Percentiles rank a stretch among this genome's conserved stretches.
Conservation (phyloP, 495 filamentous ascomycete species). For the Xylaria curta region DNA sequence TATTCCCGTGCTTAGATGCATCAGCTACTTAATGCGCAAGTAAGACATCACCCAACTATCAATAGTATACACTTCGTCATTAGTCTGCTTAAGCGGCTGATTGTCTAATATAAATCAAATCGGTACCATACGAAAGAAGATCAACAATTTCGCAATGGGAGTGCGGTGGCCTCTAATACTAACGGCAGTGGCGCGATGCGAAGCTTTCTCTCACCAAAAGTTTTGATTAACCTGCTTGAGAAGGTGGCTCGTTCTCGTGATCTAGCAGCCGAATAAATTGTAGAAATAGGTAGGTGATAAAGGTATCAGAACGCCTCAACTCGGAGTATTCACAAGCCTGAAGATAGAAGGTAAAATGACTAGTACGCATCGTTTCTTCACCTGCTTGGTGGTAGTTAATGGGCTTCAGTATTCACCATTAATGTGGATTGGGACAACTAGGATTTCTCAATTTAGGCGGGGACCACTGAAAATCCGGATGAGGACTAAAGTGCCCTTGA, state of each 20-base stretch:
- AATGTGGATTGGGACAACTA: background rate
- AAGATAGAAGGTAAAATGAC: constrained; percentile 3
- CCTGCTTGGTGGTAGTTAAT: background rate
- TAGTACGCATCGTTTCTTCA: background rate
- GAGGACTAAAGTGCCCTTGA: background rate
- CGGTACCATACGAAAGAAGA: background rate
- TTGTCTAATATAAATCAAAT: background rate
- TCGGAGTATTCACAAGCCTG: constrained; percentile 2
- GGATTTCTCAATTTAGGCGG: constrained; percentile 16
- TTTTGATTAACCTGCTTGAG: background rate
- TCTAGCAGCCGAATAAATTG: background rate
- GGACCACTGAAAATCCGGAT: background rate
- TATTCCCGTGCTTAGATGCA: background rate
- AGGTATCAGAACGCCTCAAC: background rate
- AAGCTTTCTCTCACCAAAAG: background rate
- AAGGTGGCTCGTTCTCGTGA: background rate
- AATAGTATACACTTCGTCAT: background rate
- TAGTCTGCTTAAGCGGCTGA: background rate
- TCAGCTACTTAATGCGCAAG: background rate
- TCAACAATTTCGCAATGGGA: background rate
- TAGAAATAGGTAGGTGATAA: background rate
- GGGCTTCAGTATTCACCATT: background rate
- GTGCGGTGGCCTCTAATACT: background rate
- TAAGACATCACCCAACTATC: background rate
- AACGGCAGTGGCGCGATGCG: background rate